Percentiles rank a stretch among this genome's conserved stretches.
These are phyloP conservation scores for Aeminium ludgeri DNA, from an alignment of 495 filamentous ascomycete species.

Conservation along the genomic window DNA sequence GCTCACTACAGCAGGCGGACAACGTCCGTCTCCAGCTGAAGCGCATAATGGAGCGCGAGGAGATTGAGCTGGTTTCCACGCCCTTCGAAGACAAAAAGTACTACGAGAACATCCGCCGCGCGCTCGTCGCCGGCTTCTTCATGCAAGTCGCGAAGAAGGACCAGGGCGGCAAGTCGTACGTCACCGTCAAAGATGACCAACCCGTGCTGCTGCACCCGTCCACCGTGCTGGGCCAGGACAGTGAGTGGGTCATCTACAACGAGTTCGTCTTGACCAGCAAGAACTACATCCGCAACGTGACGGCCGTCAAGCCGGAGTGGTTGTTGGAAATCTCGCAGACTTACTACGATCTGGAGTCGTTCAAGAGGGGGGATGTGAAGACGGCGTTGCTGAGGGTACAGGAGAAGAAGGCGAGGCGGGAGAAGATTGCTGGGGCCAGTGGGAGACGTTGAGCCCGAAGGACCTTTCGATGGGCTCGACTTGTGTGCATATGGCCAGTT, in stretches of 20 bases:
- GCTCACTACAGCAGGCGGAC: slow-evolving; percentile 78
- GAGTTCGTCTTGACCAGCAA: slow-evolving; percentile 96
- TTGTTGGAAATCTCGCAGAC: slow-evolving; percentile 79
- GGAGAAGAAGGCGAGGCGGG: slow-evolving; percentile 44
- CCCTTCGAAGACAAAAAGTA: slow-evolving; percentile 92
- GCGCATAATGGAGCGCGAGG: slow-evolving; percentile 88
- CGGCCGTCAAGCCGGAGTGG: slow-evolving; percentile 60
- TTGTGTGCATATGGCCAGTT: too few species aligned
- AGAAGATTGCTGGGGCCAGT: background rate
- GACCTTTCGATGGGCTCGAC: too few species aligned
- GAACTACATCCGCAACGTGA: slow-evolving; percentile 61
- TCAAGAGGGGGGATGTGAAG: slow-evolving; percentile 75
- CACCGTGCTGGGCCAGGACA: slow-evolving; percentile 66
- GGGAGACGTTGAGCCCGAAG: too few species aligned
- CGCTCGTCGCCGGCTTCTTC: slow-evolving; percentile 92
- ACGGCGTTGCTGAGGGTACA: slow-evolving; percentile 52
- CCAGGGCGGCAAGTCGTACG: slow-evolving; percentile 60
- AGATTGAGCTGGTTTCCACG: slow-evolving; percentile 69
- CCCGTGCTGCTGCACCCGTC: slow-evolving; percentile 84
- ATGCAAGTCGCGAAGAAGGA: slow-evolving; percentile 99
- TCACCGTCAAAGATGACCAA: slow-evolving; percentile 87
- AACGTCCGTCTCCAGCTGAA: slow-evolving; percentile 81
- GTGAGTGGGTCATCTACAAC: slow-evolving; percentile 96
- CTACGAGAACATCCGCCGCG: slow-evolving; percentile 89
- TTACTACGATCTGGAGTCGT: slow-evolving; percentile 79